Percentiles rank a stretch among this genome's conserved stretches.
phyloP scores from a whole-genome alignment of 2,329 filamentous ascomycete species.

The Cladosporium sp. region DNA sequence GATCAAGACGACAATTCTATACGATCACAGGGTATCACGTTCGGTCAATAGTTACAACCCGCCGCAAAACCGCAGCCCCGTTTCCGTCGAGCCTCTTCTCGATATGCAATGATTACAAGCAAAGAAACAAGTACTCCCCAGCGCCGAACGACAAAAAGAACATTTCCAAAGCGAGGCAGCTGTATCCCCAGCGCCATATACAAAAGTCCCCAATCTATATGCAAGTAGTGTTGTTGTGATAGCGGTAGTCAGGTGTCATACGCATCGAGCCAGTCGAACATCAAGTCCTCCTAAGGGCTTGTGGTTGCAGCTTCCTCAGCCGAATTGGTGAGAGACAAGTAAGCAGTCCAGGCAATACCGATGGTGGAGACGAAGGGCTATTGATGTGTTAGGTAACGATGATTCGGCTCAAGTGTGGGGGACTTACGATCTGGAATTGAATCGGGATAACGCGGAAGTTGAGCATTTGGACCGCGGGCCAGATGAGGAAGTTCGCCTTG shows the following conservation, averaged over 20 bases:
- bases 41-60: not conserved
- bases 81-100: not conserved
- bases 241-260: not conserved
- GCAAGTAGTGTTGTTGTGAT: not conserved
- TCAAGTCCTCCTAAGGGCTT: slow-evolving; percentile 27
- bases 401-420: slow-evolving; percentile 5
- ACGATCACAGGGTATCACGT: slow-evolving; percentile 13
- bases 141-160: slow-evolving; percentile 4
- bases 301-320: slow-evolving; percentile 57
- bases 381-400: slow-evolving; percentile 2
- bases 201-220: not conserved
- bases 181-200: not conserved
- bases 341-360: slow-evolving; percentile 97
- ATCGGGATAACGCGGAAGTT: slow-evolving; percentile 96
- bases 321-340: slow-evolving; percentile 87
- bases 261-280: not conserved
- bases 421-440: slow-evolving; percentile 88
- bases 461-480: slow-evolving; percentile 92
- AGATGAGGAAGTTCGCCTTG: slow-evolving; percentile 93
- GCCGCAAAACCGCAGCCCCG: not conserved
- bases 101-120: too few relatives aligned
- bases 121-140: not conserved
- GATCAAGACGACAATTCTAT: not conserved
- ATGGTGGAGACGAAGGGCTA: slow-evolving; percentile 94
- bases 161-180: not conserved